Percentiles rank a stretch among this genome's conserved stretches.
These are phyloP conservation scores for Psidium guajava DNA, from an alignment of 345 rosid genomes.

Conservation along the genomic window DNA sequence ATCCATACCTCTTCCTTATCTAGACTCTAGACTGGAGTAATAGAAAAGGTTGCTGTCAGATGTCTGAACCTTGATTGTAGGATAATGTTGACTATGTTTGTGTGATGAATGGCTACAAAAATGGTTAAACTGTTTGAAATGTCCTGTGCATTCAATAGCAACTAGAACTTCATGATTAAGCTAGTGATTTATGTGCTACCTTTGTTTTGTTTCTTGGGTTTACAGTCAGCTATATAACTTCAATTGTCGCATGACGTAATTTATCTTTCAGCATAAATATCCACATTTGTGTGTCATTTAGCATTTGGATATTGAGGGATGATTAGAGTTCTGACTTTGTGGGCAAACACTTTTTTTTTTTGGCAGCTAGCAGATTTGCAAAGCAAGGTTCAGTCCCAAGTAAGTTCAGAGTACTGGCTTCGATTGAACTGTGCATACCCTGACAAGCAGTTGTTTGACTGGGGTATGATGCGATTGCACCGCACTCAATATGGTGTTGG, in stretches of 20 bases:
- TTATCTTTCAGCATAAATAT: background rate
- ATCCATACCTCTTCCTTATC: background rate
- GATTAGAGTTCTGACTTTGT: background rate
- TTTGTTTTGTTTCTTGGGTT: background rate
- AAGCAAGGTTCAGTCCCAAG: slow-evolving; percentile 58
- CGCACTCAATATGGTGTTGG: slow-evolving; percentile 78
- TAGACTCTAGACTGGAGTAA: background rate
- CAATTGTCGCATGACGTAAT: background rate
- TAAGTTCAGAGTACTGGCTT: slow-evolving; percentile 87
- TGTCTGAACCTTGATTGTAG: background rate
- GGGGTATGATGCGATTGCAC: slow-evolving; percentile 89
- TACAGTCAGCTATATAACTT: background rate
- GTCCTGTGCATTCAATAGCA: background rate
- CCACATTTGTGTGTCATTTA: background rate
- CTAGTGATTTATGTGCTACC: background rate
- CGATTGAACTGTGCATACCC: slow-evolving; percentile 56
- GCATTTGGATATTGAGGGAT: background rate
- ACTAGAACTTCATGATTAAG: background rate
- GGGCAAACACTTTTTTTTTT: slow-evolving; percentile 5
- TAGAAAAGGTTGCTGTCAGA: background rate
- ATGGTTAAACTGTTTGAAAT: background rate
- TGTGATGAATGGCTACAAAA: background rate
- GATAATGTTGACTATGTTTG: background rate
- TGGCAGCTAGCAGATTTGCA: slow-evolving; percentile 83
- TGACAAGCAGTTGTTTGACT: slow-evolving; percentile 72